Conservation (phyloP, 1,284 basidiomycete genomes). For the Ustilago crameri region DNA sequence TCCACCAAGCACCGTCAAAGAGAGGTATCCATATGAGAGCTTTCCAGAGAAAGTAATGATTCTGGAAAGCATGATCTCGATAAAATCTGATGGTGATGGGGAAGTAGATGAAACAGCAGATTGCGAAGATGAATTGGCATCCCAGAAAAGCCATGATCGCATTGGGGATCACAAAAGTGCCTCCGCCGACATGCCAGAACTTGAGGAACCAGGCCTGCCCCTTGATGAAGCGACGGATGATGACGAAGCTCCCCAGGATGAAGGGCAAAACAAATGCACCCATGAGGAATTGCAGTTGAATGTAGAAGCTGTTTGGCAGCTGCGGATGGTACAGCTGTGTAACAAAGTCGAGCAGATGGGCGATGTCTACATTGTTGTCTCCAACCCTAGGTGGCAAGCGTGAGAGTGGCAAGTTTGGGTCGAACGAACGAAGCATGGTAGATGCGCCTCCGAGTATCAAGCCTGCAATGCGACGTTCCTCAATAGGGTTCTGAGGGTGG, state of each 20-base stretch:
- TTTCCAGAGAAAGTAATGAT: conserved; percentile 14
- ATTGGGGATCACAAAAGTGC: conserved; percentile 38
- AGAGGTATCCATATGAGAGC: conserved; percentile 21
- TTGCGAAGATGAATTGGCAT: conserved; percentile 11
- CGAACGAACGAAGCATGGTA: conserved; percentile 21
- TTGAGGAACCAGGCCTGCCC: conserved; percentile 36
- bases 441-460: background rate
- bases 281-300: conserved; percentile 16
- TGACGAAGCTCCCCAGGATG: background rate
- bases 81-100: conserved; percentile 20
- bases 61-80: conserved; percentile 1
- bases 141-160: conserved; percentile 24
- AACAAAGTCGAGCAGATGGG: conserved; percentile 12
- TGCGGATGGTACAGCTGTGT: conserved; percentile 17
- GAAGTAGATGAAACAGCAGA: conserved; percentile 17
- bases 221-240: conserved; percentile 17
- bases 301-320: background rate
- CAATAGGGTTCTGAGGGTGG: too few species aligned
- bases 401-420: conserved; percentile 16
- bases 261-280: background rate
- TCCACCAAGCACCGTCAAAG: conserved; percentile 32
- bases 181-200: conserved; percentile 25
- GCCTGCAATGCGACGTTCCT: too few species aligned
- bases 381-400: conserved; percentile 12
- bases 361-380: conserved; percentile 14